Evolutionary conservation across 1,139 yeast genomes (phyloP), one percentile per base, ranked within the genome.

Genomic region (Pichia cactophila): DNA sequence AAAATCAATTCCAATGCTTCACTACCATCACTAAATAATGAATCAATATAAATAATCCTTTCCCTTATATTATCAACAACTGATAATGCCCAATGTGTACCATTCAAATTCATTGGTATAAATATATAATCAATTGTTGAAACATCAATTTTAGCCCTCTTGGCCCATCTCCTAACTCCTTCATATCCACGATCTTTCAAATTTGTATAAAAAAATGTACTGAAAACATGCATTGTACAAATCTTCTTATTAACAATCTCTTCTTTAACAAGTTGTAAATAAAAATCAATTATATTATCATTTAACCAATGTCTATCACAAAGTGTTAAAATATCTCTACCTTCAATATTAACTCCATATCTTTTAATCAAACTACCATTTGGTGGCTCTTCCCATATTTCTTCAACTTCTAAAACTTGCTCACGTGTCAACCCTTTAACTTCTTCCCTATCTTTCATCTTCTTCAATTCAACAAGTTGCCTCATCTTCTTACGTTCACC

Each of bases 11-110:
- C 63, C 48, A 89, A 68, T 0, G 86, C 83, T 14, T 71, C 69
- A 17, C 74, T 72, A 46, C 86, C 81, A 35, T 81, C 79, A 10
- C 81, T 77, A 29, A 75, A 73, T 56, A 92, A 69, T 0, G 97
- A 90, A 65, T 92, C 98, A 58, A 79, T 80, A 61, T 86, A 92
- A 36, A 76, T 72, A 47, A 92, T 80, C 35, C 78, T 71, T 56
- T 75, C 74, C 12, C 71, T 68, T 35, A 65, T 64, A 55, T 88
- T 78, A 64, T 92, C 83, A 36, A 92, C 75, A 29, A 84, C 83
- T 0, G 95, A 90, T 43, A 90, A 69, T 5, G 96, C 94, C 99
- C 99, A 92, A 65, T 92, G 99, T 1, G 92, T 78, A 50, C 83
- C 81, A 66, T 79, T 75, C 33, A 87, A 72, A 62, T 92, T 92